Conservation (phyloP, 192 early-diverging fungal species). For the Dissophora ornata region DNA sequence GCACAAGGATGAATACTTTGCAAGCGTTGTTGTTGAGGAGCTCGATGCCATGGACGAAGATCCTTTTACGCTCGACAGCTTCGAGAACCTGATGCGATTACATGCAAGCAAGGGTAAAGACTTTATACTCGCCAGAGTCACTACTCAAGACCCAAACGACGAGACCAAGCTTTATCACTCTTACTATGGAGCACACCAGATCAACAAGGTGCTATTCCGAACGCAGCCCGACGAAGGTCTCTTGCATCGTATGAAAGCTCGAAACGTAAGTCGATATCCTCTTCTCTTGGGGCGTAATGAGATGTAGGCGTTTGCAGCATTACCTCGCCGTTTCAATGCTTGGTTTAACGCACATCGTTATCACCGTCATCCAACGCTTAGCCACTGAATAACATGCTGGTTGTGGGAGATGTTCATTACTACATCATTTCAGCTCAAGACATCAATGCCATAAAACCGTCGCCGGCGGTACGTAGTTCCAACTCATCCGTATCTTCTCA, state of each 20-base stretch:
- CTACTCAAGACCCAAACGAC: constrained; percentile 72
- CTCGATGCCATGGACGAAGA: constrained; percentile 75
- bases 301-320: too few relatives aligned
- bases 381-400: constrained; percentile 81
- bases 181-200: constrained; percentile 78
- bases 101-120: constrained; percentile 70
- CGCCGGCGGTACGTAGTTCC: constrained; percentile 17
- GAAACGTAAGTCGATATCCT: constrained; percentile 81
- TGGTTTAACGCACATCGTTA: too few relatives aligned
- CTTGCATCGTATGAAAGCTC: constrained; percentile 79
- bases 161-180: constrained; percentile 67
- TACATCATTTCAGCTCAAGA: constrained; percentile 49
- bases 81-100: constrained; percentile 66
- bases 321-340: too few relatives aligned
- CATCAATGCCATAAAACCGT: constrained; percentile 26
- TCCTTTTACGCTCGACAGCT: constrained; percentile 78
- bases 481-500: constrained; percentile 36
- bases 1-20: constrained; percentile 17
- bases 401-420: constrained; percentile 76
- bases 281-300: too few relatives aligned
- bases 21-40: constrained; percentile 57
- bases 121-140: constrained; percentile 76
- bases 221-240: constrained; percentile 82
- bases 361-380: constrained; percentile 17
- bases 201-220: constrained; percentile 81